These are phyloP conservation scores for Colletotrichum plurivorum DNA, from an alignment of 2,329 filamentous ascomycete species.

Conservation along the genomic window DNA sequence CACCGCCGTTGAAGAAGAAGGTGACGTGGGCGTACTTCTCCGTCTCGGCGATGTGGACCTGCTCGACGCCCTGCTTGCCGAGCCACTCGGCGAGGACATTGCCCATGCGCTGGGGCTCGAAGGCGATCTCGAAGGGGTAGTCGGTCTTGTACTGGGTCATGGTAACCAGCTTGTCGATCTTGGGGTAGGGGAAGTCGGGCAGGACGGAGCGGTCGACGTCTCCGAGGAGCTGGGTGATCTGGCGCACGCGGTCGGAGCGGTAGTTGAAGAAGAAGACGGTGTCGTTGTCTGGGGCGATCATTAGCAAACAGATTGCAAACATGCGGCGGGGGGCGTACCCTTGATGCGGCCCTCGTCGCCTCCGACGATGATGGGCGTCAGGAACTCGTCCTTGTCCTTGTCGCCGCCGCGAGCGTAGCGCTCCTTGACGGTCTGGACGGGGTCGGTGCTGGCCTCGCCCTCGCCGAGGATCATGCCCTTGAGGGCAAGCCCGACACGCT, in stretches of 20 bases:
- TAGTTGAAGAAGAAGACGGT: constrained; percentile 99
- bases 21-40: constrained; percentile 99
- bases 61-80: constrained; percentile 87
- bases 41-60: constrained; percentile 97
- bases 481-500: constrained; percentile 89
- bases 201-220: constrained; percentile 91
- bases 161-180: constrained; percentile 86
- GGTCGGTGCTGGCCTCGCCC: constrained; percentile 87
- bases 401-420: constrained; percentile 81
- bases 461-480: constrained; percentile 89
- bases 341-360: constrained; percentile 89
- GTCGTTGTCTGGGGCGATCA: constrained; percentile 77
- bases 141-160: constrained; percentile 99
- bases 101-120: constrained; percentile 94
- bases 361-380: constrained; percentile 96
- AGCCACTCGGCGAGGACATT: constrained; percentile 99
- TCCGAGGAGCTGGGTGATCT: constrained; percentile 94
- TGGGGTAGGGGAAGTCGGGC: constrained; percentile 94
- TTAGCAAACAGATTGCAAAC: background rate
- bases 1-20: constrained; percentile 99
- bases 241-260: constrained; percentile 95
- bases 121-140: constrained; percentile 93
- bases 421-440: constrained; percentile 87
- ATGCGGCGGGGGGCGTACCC: constrained; percentile 63
- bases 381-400: constrained; percentile 93